Evolutionary conservation across 1,284 basidiomycete genomes (phyloP).

Genomic region (Testicularia cyperi): DNA sequence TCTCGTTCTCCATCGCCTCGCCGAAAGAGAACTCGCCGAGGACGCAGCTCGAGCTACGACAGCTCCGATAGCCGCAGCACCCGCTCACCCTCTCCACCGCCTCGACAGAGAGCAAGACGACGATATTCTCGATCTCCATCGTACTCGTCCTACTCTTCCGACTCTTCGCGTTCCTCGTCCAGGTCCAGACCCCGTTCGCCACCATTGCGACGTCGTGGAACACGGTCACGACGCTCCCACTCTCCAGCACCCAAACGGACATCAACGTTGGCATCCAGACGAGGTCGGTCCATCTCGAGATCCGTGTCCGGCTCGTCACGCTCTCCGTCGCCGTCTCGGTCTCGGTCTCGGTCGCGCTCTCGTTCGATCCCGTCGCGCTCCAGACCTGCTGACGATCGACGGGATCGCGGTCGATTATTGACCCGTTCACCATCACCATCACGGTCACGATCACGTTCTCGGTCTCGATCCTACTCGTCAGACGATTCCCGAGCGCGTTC

Average conservation of each 20-base stretch:
- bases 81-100: constrained; percentile 1
- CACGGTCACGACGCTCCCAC: no score
- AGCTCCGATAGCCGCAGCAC: constrained; percentile 4
- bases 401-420: constrained; percentile 1
- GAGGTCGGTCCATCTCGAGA: neutral
- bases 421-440: constrained; percentile 29
- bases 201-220: no score
- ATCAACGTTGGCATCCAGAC: no score
- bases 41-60: no score
- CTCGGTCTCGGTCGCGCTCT: constrained; percentile 24
- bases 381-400: no score
- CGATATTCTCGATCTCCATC: constrained; percentile 1
- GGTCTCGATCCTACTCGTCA: neutral
- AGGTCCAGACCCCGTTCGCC: no score
- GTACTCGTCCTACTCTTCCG: constrained; percentile 4
- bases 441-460: constrained; percentile 28
- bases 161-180: no score
- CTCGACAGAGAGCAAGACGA: constrained; percentile 4
- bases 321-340: constrained; percentile 8
- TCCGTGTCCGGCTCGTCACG: constrained; percentile 11
- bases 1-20: no score
- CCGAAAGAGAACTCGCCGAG: no score
- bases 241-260: no score
- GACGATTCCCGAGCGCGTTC: constrained; percentile 1
- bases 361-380: constrained; percentile 31